Evolutionary conservation across 1,284 basidiomycete genomes (phyloP).

Genomic region (Apiotrichum domesticum): DNA sequence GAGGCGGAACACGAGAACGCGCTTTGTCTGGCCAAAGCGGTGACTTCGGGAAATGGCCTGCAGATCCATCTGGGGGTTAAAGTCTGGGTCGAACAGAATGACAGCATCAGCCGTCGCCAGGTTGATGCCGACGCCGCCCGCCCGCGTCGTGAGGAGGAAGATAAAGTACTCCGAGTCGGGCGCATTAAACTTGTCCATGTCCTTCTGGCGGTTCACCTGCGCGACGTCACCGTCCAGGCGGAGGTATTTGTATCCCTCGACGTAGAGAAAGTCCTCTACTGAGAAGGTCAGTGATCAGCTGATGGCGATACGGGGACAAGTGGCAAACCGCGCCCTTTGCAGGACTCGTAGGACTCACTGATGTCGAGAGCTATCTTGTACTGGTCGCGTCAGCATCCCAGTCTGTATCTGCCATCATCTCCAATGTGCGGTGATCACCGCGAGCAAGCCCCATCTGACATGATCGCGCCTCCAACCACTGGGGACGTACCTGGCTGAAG

Average conservation of each 20-base stretch:
- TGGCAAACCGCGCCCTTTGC: too few relatives aligned
- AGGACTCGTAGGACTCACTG: slow-evolving; percentile 28
- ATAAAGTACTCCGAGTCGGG: slow-evolving; percentile 80
- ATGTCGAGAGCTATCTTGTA: slow-evolving; percentile 86
- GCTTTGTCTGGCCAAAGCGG: slow-evolving; percentile 49
- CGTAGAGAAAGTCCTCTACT: slow-evolving; percentile 86
- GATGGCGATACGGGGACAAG: too few relatives aligned
- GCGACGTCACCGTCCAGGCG: slow-evolving; percentile 88
- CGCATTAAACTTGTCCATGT: slow-evolving; percentile 89
- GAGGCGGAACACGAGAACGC: slow-evolving; percentile 78
- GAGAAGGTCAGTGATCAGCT: neutral
- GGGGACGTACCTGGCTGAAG: slow-evolving; percentile 79
- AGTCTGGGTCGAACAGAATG: slow-evolving; percentile 87
- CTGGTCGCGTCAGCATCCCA: slow-evolving; percentile 47
- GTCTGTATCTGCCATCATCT: neutral
- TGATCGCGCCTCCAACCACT: too few relatives aligned
- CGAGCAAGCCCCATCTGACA: neutral
- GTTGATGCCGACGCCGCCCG: slow-evolving; percentile 94
- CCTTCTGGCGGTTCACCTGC: slow-evolving; percentile 78
- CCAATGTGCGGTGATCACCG: too few relatives aligned
- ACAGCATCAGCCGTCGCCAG: slow-evolving; percentile 57
- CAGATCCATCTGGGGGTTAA: slow-evolving; percentile 72
- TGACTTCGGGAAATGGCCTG: slow-evolving; percentile 86
- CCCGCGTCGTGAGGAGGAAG: slow-evolving; percentile 86
- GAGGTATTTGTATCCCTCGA: slow-evolving; percentile 83